Base-by-base conservation (phyloP, 2,329 filamentous ascomycete genomes). In the Thielaviopsis populi region DNA sequence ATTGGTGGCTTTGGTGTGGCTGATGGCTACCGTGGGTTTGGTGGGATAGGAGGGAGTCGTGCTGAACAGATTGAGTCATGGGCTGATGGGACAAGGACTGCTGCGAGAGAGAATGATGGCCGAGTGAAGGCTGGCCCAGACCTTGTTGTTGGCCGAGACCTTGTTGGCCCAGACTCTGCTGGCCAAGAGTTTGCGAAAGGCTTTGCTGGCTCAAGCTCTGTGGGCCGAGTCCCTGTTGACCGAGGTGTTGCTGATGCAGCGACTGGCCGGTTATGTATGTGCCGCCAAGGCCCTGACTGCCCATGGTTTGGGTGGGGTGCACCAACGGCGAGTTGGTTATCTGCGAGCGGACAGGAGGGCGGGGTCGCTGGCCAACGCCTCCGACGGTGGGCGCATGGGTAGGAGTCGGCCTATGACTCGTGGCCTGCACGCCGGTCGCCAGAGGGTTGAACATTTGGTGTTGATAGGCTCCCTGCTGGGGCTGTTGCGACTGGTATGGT, bases 361-460 rank as follows among this genome's bases (percentile, higher is more conserved):
- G 76, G 50, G 72, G 75, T 68, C 75, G 78, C 69, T 78, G 74
- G 61, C 76, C 73, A 65, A 77, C 73, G 66, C 74, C 74, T 67
- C 79, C 75, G 50, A 78, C 75, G 69, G 78, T 78, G 65, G 80
- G 74, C 63, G 79, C 73, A 68, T 79, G 79, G 62, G 74, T 70
- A 65, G 74, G 75, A 40, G 77, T 74, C 19, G 74, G 67, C 68
- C 74, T 74, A 67, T 77, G 78, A 69, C 79, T 69, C 63, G 80
- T 74, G 71, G 77, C 79, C 67, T 75, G 71, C 63, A 82, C 74
- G 68, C 74, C 79, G 65, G 76, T 69, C 74, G 78, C 70, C 74
- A 79, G 73, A 56, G 78, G 72, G 69, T 75, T 72, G 72, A 81
- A 83, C 66, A 83, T 73, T 67, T 81, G 79, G 68, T 80, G 79